Percentiles rank a stretch among this genome's conserved stretches.
Evolutionary conservation across 257 asterid genomes (phyloP).

Genomic region (Rauvolfia tetraphylla): DNA sequence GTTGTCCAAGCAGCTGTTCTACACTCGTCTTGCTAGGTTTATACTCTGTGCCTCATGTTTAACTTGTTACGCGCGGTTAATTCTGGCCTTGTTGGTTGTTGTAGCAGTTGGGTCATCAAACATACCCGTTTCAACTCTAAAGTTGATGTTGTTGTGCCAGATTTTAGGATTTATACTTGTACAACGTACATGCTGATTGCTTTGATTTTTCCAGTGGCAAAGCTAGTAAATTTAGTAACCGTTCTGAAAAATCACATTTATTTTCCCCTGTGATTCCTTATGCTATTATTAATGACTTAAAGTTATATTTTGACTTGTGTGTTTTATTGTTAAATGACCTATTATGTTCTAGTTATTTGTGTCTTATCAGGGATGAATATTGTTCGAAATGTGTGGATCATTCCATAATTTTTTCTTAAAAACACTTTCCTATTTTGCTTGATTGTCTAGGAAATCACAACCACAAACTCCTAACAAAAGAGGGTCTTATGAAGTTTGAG

Average conservation of each 20-base stretch:
- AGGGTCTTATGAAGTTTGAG: not conserved
- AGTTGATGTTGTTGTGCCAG: not conserved
- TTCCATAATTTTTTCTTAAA: not conserved
- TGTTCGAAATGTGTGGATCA: not conserved
- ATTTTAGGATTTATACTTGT: not conserved
- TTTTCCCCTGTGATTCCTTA: not conserved
- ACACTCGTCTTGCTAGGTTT: slow-evolving; percentile 55
- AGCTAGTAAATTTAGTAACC: not conserved
- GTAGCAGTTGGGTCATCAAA: not conserved
- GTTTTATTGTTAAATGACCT: not conserved
- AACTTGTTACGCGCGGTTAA: not conserved
- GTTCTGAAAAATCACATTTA: not conserved
- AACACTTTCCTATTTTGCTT: not conserved
- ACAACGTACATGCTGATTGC: not conserved
- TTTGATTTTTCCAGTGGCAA: not conserved
- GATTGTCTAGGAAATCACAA: not conserved
- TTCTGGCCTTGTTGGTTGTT: not conserved
- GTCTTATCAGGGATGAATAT: not conserved
- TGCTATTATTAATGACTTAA: not conserved
- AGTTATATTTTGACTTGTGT: not conserved
- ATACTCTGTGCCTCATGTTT: slow-evolving; percentile 6
- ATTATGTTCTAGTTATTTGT: not conserved
- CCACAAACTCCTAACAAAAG: not conserved
- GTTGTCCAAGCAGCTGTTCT: slow-evolving; percentile 41
- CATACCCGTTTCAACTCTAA: not conserved